A percentile compares a stretch with the other conserved stretches of the same genome.
Evolutionary conservation across 352 stramenopile species (phyloP).

Genomic region (Halophytophthora batemanensis): DNA sequence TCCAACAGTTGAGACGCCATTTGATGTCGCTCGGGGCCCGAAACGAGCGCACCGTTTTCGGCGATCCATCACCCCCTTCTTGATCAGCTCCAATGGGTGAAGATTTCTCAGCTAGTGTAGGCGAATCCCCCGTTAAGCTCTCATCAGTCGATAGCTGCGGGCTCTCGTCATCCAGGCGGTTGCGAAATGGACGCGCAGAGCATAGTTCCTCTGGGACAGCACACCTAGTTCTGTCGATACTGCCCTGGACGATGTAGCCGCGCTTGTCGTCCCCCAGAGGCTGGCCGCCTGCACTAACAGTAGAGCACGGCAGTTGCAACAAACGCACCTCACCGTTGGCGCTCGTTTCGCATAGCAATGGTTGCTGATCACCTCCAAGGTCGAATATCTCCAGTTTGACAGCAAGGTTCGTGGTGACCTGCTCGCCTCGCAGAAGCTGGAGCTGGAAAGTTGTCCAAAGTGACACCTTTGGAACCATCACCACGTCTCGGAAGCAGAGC

Average conservation of each 20-base stretch:
- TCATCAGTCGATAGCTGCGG: not conserved
- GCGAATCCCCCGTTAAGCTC: conserved; percentile 2
- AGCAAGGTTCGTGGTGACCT: conserved; percentile 27
- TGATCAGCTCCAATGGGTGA: not conserved
- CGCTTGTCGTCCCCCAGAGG: conserved; percentile 19
- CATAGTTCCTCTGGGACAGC: conserved; percentile 40
- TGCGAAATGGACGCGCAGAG: conserved; percentile 58
- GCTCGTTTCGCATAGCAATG: conserved; percentile 18
- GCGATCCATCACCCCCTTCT: not conserved
- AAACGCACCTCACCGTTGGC: conserved; percentile 33
- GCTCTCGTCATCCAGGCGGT: conserved; percentile 2
- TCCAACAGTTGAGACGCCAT: conserved; percentile 65
- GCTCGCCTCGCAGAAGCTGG: conserved; percentile 30
- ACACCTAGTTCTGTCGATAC: conserved; percentile 50
- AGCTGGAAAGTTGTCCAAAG: conserved; percentile 48
- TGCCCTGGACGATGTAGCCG: conserved; percentile 64
- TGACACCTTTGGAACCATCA: conserved; percentile 39
- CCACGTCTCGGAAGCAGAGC: conserved; percentile 61
- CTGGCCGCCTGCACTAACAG: conserved; percentile 8
- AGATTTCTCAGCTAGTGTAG: conserved; percentile 12
- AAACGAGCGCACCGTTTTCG: conserved; percentile 12
- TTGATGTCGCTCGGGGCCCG: conserved; percentile 15
- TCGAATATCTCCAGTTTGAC: conserved; percentile 64
- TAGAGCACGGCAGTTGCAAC: conserved; percentile 53
- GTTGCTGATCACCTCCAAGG: conserved; percentile 17